These are phyloP conservation scores for Sporothrix variecibatus DNA, from an alignment of 2,329 filamentous ascomycete species.

Conservation along the genomic window DNA sequence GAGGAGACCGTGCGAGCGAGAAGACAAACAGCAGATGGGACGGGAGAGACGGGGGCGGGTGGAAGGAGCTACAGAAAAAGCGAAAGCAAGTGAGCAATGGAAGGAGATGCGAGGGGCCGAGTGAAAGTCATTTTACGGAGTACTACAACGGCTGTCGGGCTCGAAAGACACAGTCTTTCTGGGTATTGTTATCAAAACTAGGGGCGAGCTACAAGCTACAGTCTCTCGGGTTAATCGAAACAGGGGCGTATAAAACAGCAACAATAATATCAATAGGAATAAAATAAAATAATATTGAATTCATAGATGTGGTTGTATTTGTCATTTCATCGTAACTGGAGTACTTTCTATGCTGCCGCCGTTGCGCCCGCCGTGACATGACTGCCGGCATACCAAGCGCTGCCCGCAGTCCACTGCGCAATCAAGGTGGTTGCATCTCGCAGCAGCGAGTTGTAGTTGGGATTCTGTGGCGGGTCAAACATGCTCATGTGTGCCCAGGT, in stretches of 20 bases:
- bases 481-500: constrained; percentile 77
- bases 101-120: too few relatives aligned
- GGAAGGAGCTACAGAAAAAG: neutral
- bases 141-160: neutral
- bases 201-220: neutral
- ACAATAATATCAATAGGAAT: neutral
- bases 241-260: neutral
- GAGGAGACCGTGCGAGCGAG: neutral
- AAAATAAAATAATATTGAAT: neutral
- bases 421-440: constrained; percentile 66
- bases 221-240: neutral
- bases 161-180: neutral
- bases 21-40: neutral
- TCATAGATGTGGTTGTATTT: neutral
- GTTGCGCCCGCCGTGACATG: constrained; percentile 20
- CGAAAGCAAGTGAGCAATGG: neutral
- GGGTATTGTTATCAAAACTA: neutral
- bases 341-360: neutral
- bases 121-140: neutral
- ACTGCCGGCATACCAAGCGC: constrained; percentile 67
- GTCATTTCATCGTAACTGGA: neutral
- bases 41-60: neutral
- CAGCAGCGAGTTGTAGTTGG: constrained; percentile 69
- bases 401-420: constrained; percentile 63
- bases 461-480: constrained; percentile 73